Conservation (phyloP, 768 basidiomycete genomes). For the Pleurotus djamor region DNA sequence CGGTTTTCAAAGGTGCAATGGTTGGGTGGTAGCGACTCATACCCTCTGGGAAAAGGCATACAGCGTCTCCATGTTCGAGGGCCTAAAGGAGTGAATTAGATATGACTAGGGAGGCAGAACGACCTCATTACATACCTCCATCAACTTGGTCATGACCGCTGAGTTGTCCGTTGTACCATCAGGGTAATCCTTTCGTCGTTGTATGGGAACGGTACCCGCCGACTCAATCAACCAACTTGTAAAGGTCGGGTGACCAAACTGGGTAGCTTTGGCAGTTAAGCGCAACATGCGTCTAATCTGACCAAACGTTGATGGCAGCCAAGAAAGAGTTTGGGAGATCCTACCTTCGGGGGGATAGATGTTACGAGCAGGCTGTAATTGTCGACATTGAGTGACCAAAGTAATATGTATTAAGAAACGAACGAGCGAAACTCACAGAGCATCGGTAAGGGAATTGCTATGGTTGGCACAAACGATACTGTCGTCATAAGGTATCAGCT, state of each 20-base stretch:
- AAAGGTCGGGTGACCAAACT: constrained; percentile 81
- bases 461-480: constrained; percentile 89
- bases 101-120: neutral
- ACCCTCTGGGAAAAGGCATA: constrained; percentile 87
- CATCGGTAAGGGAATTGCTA: constrained; percentile 83
- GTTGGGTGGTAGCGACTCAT: constrained; percentile 82
- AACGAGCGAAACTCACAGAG: constrained; percentile 52
- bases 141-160: constrained; percentile 63
- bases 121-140: constrained; percentile 43
- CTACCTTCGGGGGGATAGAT: constrained; percentile 66
- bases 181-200: constrained; percentile 67
- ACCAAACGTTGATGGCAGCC: neutral
- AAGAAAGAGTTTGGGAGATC: constrained; percentile 10
- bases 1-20: constrained; percentile 87
- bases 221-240: constrained; percentile 90
- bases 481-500: constrained; percentile 7
- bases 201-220: constrained; percentile 83
- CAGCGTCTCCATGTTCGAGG: constrained; percentile 71
- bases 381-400: neutral
- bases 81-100: constrained; percentile 40
- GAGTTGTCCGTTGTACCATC: constrained; percentile 63
- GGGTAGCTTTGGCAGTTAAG: constrained; percentile 85
- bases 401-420: neutral
- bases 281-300: constrained; percentile 79
- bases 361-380: constrained; percentile 65